These are phyloP conservation scores for Begonia peltatifolia DNA, from an alignment of 306 rosid genomes.

Conservation along the genomic window DNA sequence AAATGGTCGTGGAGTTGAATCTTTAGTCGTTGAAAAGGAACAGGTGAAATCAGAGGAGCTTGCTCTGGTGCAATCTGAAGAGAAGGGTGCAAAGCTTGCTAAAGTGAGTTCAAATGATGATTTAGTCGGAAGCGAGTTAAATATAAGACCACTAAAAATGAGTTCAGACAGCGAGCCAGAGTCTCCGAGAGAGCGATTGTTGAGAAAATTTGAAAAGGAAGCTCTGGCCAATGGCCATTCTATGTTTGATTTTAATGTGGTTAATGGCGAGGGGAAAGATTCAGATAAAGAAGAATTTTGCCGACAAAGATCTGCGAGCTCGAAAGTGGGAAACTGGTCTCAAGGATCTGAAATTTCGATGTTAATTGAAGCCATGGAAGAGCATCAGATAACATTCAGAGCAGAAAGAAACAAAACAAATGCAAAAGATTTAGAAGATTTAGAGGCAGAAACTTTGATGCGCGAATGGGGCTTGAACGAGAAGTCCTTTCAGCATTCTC, in stretches of 20 bases:
- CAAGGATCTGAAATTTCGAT: conserved; percentile 26
- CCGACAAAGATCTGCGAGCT: conserved; percentile 12
- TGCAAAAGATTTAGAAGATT: conserved; percentile 58
- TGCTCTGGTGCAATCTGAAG: conserved; percentile 9
- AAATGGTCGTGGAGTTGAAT: conserved; percentile 21
- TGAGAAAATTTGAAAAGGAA: conserved; percentile 82
- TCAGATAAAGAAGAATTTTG: conserved; percentile 21
- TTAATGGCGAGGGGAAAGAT: neutral
- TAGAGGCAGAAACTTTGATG: conserved; percentile 82
- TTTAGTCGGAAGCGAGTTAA: conserved; percentile 43
- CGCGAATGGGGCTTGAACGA: conserved; percentile 78
- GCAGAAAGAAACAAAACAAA: conserved; percentile 31
- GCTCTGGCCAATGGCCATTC: conserved; percentile 48
- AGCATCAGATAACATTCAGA: conserved; percentile 24
- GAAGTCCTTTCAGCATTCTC: conserved; percentile 68
- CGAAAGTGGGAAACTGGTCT: conserved; percentile 22
- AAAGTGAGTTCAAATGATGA: conserved; percentile 39
- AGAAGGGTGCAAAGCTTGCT: conserved; percentile 17
- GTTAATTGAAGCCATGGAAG: conserved; percentile 29
- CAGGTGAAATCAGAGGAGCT: conserved; percentile 27
- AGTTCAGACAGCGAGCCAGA: conserved; percentile 61
- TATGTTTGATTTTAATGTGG: conserved; percentile 39
- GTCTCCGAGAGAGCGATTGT: conserved; percentile 84
- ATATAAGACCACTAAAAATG: conserved; percentile 36
- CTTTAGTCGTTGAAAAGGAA: conserved; percentile 44